A percentile compares a stretch with the other conserved stretches of the same genome.
These are phyloP conservation scores for Penicillium coprophilum DNA, from an alignment of 495 filamentous ascomycete genomes.

Conservation along the genomic window DNA sequence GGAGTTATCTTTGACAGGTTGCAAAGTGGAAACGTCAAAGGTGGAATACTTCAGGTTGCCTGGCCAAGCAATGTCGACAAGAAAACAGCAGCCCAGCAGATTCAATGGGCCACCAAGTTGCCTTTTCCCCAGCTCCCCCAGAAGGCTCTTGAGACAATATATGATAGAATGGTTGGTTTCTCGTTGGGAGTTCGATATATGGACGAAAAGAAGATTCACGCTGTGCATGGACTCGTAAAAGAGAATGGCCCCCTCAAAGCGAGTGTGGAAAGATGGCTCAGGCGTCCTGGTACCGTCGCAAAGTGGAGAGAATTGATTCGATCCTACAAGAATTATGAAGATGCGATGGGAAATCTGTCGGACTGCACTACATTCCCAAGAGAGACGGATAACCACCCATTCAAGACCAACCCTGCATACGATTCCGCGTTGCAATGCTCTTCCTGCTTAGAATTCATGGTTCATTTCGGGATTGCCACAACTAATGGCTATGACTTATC, in stretches of 20 bases:
- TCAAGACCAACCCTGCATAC: conserved; percentile 1
- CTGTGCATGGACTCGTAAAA: neutral
- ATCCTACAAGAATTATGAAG: neutral
- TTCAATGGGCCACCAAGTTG: conserved; percentile 2
- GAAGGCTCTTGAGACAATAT: neutral
- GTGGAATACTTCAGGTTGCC: neutral
- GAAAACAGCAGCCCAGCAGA: conserved; percentile 1
- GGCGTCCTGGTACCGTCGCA: neutral
- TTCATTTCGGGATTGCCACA: neutral
- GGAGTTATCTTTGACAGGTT: conserved; percentile 2
- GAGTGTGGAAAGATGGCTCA: neutral
- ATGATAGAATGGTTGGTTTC: neutral
- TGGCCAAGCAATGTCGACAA: neutral
- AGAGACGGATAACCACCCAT: neutral
- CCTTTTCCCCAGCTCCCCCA: neutral
- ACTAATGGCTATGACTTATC: neutral
- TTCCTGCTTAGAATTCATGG: neutral
- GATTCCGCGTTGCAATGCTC: neutral
- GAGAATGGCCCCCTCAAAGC: neutral
- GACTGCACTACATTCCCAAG: neutral
- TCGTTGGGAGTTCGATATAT: conserved; percentile 1
- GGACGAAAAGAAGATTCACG: conserved; percentile 5
- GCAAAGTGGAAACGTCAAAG: conserved; percentile 1
- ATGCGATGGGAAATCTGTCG: neutral
- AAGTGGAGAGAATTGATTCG: neutral